Base-by-base conservation (phyloP, 805 yeast genomes). In the Sungouiozyma ichnusensis region DNA sequence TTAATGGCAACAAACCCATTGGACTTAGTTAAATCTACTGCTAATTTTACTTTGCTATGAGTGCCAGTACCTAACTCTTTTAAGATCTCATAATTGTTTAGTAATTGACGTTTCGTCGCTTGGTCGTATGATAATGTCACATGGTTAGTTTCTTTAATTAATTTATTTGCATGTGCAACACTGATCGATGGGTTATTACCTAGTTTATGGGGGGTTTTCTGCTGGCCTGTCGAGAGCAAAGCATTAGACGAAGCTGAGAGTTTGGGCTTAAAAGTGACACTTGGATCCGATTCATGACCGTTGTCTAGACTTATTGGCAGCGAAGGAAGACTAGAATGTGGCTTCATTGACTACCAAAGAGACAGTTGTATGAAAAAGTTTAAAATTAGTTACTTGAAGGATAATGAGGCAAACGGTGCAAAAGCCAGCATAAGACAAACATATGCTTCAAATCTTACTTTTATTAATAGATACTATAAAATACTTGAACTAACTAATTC, bases 31-130 rank as follows among this genome's bases (percentile, higher is more conserved):
- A 80, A 62, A 57, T 88, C 90, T 45, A 74, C 74, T 0, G 94
- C 98, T 16, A 92, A 70, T 60, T 92, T 92, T 35, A 92, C 98
- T 60, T 86, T 90, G n/a, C 98, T 97, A 63, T 90, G 97, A 60
- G 88, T 95, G n/a, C 98, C 98, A 31, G 84, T 72, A 9, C 98
- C 98, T 20, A 92, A 69, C 64, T 88, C 97, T 19, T 74, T 71
- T 24, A 87, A 64, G 32, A 92, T 84, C 62, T 92, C 98, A 58
- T 88, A 92, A 0, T 94, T 79, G 63, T 92, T 92, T 47, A 92
- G 69, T 31, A 81, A 77, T 57, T 88, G 84, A 39, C 92, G 75
- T 47, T 81, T 79, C 1, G 81, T 77, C 3, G 82, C 73, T 0
- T 97, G 97, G 60, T 92, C 95, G 63, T 85, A 87, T 51, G 88